phyloP scores from a whole-genome alignment of 202 grass and related monocot species.

The Zizania palustris region DNA sequence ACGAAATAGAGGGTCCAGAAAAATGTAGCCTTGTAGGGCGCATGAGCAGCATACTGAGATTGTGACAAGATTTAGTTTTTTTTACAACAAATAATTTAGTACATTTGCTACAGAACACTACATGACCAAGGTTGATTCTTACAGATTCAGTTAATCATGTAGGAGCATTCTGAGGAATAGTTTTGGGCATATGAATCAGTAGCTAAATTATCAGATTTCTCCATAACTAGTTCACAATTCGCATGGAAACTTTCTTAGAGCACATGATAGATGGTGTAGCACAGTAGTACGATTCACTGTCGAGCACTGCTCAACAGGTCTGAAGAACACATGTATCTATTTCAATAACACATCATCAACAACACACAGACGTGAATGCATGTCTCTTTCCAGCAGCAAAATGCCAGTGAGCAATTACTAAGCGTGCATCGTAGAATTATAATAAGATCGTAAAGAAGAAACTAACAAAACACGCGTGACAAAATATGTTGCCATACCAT shows the following conservation, averaged over 20 bases:
- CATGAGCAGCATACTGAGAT: background rate
- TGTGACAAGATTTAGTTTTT: conserved; percentile 7
- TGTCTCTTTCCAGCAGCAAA: background rate
- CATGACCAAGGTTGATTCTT: background rate
- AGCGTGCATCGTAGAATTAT: background rate
- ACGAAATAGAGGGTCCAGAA: background rate
- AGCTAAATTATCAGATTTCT: background rate
- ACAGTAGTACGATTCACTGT: no score
- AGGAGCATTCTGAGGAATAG: background rate
- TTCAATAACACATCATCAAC: background rate
- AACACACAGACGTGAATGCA: background rate
- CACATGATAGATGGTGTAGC: no score
- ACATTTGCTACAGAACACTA: background rate
- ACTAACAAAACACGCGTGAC: background rate
- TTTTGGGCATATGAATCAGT: background rate
- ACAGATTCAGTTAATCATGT: background rate
- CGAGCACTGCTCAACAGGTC: no score
- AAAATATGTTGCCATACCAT: background rate
- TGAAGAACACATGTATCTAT: background rate
- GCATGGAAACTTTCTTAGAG: no score
- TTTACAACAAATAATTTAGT: conserved; percentile 42
- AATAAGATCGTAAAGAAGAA: background rate
- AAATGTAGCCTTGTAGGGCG: background rate
- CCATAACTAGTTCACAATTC: background rate
- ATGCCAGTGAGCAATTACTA: background rate